Conservation (phyloP, 2,329 filamentous ascomycete genomes). For the Hymenotorrendiella dingleyae region DNA sequence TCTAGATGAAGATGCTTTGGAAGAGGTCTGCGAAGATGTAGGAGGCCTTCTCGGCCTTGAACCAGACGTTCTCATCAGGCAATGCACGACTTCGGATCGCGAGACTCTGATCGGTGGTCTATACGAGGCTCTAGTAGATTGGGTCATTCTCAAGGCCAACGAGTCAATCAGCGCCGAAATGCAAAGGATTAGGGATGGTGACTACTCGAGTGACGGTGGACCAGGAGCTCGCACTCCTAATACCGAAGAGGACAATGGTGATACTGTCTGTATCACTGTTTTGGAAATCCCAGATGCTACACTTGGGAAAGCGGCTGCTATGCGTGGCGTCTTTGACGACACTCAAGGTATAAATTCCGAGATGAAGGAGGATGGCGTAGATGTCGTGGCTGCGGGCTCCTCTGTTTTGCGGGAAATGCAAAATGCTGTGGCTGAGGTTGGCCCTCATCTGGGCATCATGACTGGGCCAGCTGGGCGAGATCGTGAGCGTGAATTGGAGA, state of each 20-base stretch:
- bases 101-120: constrained; percentile 76
- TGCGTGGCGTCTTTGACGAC: constrained; percentile 91
- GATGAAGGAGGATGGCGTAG: constrained; percentile 92
- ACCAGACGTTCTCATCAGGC: constrained; percentile 70
- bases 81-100: constrained; percentile 80
- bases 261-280: constrained; percentile 84
- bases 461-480: constrained; percentile 62
- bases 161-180: constrained; percentile 75
- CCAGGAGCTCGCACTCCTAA: constrained; percentile 57
- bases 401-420: constrained; percentile 86
- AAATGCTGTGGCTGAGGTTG: constrained; percentile 69
- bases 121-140: constrained; percentile 92
- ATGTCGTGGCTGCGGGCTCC: constrained; percentile 66
- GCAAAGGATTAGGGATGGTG: constrained; percentile 56
- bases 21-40: constrained; percentile 86
- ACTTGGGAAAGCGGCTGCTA: constrained; percentile 79
- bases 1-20: constrained; percentile 76
- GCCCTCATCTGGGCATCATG: constrained; percentile 72
- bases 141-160: constrained; percentile 87
- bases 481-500: constrained; percentile 72
- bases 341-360: constrained; percentile 88
- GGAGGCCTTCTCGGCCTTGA: constrained; percentile 80
- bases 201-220: constrained; percentile 60
- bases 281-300: constrained; percentile 76
- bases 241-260: constrained; percentile 64